Base-by-base conservation (phyloP, 176 grass and related monocot genomes). In the Eragrostis nindensis region DNA sequence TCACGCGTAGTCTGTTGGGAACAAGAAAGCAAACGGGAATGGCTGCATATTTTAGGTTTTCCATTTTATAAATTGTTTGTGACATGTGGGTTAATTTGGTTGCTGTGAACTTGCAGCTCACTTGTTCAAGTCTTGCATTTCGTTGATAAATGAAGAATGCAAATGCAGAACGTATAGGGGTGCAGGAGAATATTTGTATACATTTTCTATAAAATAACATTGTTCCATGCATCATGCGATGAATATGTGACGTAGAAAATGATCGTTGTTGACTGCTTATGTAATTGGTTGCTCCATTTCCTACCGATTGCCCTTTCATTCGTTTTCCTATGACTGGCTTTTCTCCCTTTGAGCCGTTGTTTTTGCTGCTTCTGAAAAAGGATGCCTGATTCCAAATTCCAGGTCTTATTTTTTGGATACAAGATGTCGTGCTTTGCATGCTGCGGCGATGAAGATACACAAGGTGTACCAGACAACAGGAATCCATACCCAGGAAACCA, bases 351-450 rank as follows among this genome's bases (percentile, higher is more conserved):
- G 42, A 70, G 14, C 14, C 60, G 66, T 39, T 16, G 21, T 17
- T 56, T 8, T 27, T 64, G 11, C 38, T 76, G 38, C 26, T 81
- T 80, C 64, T 89, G 54, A 89, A 71, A 48, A 81, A 70, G 50
- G 0, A 57, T 61, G 6, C 69, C 71, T 81, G 22, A 4, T 80
- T 70, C 13, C 29, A 77, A 53, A 29, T 67, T 53, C 66, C 71
- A 84, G 85, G 48, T 43, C 13, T 74, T 80, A 40, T 64, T 70
- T 77, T 76, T 84, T 74, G 5, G 70, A 61, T 44, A 83, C 32
- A 81, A 73, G 42, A 91, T 91, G 89, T 91, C 85, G 43, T 91
- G 89, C 85, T 82, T 91, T 81, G 85, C 57, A 68, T 87, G 85
- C 43, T 91, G 89, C 68, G 81, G 85, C 59, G 81, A 77, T 73